phyloP scores from a whole-genome alignment of 345 rosid species.

The Linum lewisii region DNA sequence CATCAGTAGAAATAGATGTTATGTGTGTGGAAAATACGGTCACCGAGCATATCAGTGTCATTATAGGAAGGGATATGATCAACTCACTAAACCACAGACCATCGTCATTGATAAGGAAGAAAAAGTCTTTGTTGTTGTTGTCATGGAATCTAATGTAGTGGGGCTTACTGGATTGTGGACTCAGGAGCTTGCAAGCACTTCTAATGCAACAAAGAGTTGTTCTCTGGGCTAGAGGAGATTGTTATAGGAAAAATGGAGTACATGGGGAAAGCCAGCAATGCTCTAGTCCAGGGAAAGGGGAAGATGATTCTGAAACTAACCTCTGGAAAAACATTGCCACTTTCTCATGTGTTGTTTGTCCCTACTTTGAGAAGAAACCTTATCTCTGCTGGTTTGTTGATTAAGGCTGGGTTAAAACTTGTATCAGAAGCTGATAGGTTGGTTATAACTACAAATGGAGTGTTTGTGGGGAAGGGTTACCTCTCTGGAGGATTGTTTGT shows the following conservation, averaged over 20 bases:
- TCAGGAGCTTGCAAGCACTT: neutral
- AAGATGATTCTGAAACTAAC: neutral
- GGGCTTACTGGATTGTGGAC: neutral
- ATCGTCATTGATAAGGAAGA: neutral
- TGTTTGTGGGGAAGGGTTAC: conserved; percentile 5
- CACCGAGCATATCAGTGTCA: neutral
- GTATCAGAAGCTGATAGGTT: neutral
- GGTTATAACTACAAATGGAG: neutral
- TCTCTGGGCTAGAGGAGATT: neutral
- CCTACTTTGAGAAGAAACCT: neutral
- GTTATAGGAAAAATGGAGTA: neutral
- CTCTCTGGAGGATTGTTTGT: too few species aligned
- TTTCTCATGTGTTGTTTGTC: neutral
- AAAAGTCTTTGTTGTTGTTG: neutral
- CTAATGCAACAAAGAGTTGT: neutral
- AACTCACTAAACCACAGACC: neutral
- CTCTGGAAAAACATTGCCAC: neutral
- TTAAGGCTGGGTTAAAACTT: neutral
- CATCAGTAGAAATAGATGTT: neutral
- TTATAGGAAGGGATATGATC: neutral
- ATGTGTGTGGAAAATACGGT: neutral
- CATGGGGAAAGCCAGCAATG: neutral
- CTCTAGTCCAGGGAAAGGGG: neutral
- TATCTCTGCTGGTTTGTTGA: neutral
- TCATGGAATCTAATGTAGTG: neutral